Percentiles rank a stretch among this genome's conserved stretches.
phyloP scores from a whole-genome alignment of 306 rosid genomes.

The Pachyrhizus erosus region DNA sequence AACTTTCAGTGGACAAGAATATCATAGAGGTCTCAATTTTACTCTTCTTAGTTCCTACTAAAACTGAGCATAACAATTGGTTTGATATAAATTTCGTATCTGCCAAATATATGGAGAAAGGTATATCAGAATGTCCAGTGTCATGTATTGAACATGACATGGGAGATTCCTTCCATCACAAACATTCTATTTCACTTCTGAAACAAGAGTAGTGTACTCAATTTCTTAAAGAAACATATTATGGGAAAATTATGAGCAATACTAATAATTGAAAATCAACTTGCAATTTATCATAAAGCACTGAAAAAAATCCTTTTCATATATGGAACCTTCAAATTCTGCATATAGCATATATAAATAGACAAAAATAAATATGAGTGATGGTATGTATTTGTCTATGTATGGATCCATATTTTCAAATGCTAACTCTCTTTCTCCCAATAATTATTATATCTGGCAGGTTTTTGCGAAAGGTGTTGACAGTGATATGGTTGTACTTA shows the following conservation, averaged over 20 bases:
- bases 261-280: slow-evolving; percentile 1
- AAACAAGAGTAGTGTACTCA: background rate
- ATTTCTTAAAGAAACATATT: background rate
- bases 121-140: background rate
- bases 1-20: slow-evolving; percentile 77
- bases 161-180: background rate
- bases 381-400: background rate
- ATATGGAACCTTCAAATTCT: background rate
- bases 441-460: slow-evolving; percentile 45
- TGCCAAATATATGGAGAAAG: background rate
- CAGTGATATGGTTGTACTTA: slow-evolving; percentile 68
- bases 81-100: background rate
- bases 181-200: background rate
- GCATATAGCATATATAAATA: slow-evolving; percentile 9
- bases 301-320: background rate
- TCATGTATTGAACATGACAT: slow-evolving; percentile 11
- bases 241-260: background rate
- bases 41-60: slow-evolving; percentile 9
- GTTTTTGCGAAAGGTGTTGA: slow-evolving; percentile 68
- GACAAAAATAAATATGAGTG: background rate
- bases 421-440: background rate
- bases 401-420: background rate
- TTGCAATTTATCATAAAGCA: background rate
- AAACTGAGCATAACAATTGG: background rate
- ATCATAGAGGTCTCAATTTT: slow-evolving; percentile 62